These are phyloP conservation scores for Phytophthora agathidicida DNA, from an alignment of 352 stramenopile genomes.

Conservation along the genomic window DNA sequence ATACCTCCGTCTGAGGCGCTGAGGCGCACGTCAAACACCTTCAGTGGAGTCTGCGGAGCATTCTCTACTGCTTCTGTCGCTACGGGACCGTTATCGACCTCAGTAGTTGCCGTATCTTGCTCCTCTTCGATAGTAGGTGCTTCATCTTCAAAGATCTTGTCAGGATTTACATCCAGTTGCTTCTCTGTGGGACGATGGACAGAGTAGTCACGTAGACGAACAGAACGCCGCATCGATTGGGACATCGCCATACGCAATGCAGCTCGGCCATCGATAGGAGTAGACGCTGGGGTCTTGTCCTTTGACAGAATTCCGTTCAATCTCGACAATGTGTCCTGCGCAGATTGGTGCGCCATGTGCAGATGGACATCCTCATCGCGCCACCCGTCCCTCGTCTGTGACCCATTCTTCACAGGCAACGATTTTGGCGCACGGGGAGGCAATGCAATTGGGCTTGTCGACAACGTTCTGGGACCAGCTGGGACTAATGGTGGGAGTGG, in stretches of 20 bases:
- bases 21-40: slow-evolving; percentile 62
- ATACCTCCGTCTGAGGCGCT: slow-evolving; percentile 75
- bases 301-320: slow-evolving; percentile 68
- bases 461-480: slow-evolving; percentile 14
- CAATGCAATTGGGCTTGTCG: slow-evolving; percentile 60
- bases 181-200: slow-evolving; percentile 37
- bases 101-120: not conserved
- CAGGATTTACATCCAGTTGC: slow-evolving; percentile 58
- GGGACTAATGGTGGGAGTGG: slow-evolving; percentile 18
- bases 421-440: slow-evolving; percentile 32
- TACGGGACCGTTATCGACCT: not conserved
- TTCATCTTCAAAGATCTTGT: slow-evolving; percentile 73
- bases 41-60: slow-evolving; percentile 28
- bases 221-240: slow-evolving; percentile 62
- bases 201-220: slow-evolving; percentile 68
- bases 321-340: slow-evolving; percentile 65
- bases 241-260: slow-evolving; percentile 52
- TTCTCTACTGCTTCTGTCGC: not conserved
- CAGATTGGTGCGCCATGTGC: slow-evolving; percentile 60
- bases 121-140: slow-evolving; percentile 15
- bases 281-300: slow-evolving; percentile 30
- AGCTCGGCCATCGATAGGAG: slow-evolving; percentile 34
- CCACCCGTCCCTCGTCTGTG: slow-evolving; percentile 28
- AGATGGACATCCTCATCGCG: slow-evolving; percentile 61
- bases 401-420: slow-evolving; percentile 22